Evolutionary conservation across 2,329 filamentous ascomycete species (phyloP).

Genomic region (Neonectria punicea): DNA sequence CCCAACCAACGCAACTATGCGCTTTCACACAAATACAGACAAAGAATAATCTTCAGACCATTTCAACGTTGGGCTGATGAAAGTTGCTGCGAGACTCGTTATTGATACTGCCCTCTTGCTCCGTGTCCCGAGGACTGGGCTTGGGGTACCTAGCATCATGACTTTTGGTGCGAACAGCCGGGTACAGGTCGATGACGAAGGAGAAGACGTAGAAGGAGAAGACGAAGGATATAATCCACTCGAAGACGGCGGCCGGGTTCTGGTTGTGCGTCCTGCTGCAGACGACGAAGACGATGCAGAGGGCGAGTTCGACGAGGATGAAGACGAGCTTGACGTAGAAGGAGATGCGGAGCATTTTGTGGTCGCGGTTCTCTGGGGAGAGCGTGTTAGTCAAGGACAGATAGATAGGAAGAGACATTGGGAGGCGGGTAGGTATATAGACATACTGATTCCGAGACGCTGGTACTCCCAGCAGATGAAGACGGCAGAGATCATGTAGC

Average conservation of each 20-base stretch:
- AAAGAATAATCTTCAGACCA: conserved; percentile 15
- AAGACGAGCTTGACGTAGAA: conserved; percentile 92
- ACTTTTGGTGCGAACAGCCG: conserved; percentile 72
- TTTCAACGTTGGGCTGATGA: conserved; percentile 36
- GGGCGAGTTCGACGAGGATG: conserved; percentile 79
- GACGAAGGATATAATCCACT: conserved; percentile 82
- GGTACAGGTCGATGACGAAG: conserved; percentile 88
- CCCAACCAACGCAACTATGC: not conserved
- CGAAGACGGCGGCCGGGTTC: conserved; percentile 80
- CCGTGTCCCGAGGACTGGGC: conserved; percentile 16
- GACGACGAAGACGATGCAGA: conserved; percentile 79
- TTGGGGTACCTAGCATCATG: conserved; percentile 45
- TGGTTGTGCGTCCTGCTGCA: conserved; percentile 59
- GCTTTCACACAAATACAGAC: not conserved
- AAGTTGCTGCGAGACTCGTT: conserved; percentile 12
- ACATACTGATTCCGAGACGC: conserved; percentile 77
- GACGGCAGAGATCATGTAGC: conserved; percentile 86
- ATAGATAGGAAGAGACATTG: not conserved
- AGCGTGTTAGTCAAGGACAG: conserved; percentile 2
- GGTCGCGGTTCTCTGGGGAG: conserved; percentile 73
- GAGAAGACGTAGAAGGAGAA: conserved; percentile 90
- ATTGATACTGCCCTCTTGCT: conserved; percentile 13
- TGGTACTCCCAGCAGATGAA: conserved; percentile 94
- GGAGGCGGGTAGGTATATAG: not conserved
- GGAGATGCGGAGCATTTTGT: conserved; percentile 77